Conservation (phyloP, 2,329 filamentous ascomycete genomes). For the Dendrostoma leiphaemia region DNA sequence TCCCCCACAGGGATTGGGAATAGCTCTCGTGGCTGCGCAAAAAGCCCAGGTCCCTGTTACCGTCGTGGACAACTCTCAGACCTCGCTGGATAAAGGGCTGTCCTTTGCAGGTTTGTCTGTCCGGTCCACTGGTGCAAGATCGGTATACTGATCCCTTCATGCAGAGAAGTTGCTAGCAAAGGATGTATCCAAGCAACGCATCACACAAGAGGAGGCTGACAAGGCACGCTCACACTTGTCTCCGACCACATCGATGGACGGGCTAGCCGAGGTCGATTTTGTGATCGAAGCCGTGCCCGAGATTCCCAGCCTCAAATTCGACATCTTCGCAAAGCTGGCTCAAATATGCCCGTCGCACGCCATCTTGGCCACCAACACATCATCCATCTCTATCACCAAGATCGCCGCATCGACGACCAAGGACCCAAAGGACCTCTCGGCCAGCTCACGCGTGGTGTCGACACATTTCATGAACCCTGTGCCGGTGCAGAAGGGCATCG, state of each 20-base stretch:
- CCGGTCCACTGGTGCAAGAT: neutral
- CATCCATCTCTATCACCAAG: conserved; percentile 95
- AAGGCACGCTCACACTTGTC: conserved; percentile 67
- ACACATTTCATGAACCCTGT: conserved; percentile 99
- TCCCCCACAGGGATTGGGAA: conserved; percentile 76
- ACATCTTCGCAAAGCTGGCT: conserved; percentile 82
- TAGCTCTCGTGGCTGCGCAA: conserved; percentile 88
- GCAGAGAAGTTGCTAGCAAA: conserved; percentile 89
- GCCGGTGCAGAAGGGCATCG: conserved; percentile 92
- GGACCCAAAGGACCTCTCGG: conserved; percentile 76
- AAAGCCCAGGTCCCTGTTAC: conserved; percentile 81
- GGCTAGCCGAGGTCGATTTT: conserved; percentile 84
- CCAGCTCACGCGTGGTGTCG: conserved; percentile 83
- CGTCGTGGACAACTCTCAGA: conserved; percentile 79
- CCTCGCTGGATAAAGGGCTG: conserved; percentile 83
- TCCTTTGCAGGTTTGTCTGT: conserved; percentile 72
- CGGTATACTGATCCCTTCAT: conserved; percentile 6
- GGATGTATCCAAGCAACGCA: conserved; percentile 82
- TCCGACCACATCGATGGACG: conserved; percentile 70
- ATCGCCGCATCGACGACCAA: conserved; percentile 84
- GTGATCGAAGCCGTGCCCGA: conserved; percentile 97
- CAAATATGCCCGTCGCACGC: conserved; percentile 79
- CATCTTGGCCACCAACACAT: conserved; percentile 95
- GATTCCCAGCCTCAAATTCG: conserved; percentile 81
- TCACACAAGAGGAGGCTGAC: conserved; percentile 79